Evolutionary conservation across 1,139 yeast species (phyloP).

Genomic region (Saccharomyces hybrid): DNA sequence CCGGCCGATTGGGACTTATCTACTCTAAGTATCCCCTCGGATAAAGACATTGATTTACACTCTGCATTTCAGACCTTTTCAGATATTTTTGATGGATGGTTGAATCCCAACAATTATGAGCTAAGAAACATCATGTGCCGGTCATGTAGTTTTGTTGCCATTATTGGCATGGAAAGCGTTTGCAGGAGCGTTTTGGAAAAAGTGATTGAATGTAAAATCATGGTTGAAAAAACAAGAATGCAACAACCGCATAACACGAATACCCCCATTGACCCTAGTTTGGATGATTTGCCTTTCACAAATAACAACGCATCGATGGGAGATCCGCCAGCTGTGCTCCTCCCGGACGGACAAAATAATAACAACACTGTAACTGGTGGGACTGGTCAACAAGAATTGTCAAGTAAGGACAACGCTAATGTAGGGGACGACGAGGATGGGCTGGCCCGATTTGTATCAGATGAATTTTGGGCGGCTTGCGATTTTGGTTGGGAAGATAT

Average conservation of each 20-base stretch:
- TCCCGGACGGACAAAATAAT: too few relatives aligned
- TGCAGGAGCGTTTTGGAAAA: slow-evolving; percentile 16
- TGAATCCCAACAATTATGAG: slow-evolving; percentile 3
- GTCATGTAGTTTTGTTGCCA: slow-evolving; percentile 11
- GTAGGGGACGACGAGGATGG: slow-evolving; percentile 2
- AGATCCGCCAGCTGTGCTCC: not conserved
- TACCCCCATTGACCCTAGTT: not conserved
- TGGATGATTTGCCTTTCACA: not conserved
- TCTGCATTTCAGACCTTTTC: slow-evolving; percentile 12
- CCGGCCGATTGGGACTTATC: slow-evolving; percentile 12
- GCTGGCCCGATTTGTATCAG: slow-evolving; percentile 11
- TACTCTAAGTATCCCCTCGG: slow-evolving; percentile 8
- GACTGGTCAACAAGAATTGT: too few relatives aligned
- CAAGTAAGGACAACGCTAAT: too few relatives aligned
- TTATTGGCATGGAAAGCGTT: slow-evolving; percentile 13
- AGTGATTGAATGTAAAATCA: slow-evolving; percentile 15
- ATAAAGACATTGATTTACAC: slow-evolving; percentile 8
- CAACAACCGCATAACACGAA: not conserved
- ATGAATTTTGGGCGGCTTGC: slow-evolving; percentile 20
- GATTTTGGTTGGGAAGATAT: slow-evolving; percentile 17
- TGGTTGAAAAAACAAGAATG: slow-evolving; percentile 9
- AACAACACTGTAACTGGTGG: too few relatives aligned
- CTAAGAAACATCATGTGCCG: slow-evolving; percentile 8
- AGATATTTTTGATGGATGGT: slow-evolving; percentile 12
- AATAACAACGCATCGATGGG: not conserved